Percentiles rank a stretch among this genome's conserved stretches.
These are phyloP conservation scores for Mycena sanguinolenta DNA, from an alignment of 768 basidiomycete genomes.

Conservation along the genomic window DNA sequence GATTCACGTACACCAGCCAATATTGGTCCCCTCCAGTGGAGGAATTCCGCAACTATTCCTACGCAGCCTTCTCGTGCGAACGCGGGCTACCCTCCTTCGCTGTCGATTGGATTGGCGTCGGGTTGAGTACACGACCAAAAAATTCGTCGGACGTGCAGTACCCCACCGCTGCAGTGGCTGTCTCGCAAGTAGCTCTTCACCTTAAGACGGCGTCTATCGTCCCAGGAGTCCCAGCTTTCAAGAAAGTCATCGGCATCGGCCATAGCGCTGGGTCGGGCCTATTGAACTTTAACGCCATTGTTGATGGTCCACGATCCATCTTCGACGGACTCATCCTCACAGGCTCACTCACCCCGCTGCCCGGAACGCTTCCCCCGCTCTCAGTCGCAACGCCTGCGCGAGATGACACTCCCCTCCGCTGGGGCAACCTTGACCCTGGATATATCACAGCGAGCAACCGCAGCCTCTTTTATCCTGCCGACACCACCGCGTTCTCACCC, in stretches of 20 bases:
- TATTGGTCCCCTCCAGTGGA: no score
- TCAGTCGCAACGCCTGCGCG: background rate
- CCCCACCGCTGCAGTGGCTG: background rate
- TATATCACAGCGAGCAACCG: background rate
- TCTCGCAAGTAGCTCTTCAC: background rate
- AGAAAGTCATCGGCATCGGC: background rate
- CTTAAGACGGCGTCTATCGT: background rate
- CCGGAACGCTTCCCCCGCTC: background rate
- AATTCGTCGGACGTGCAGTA: background rate
- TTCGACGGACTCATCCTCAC: no score
- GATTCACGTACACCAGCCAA: no score
- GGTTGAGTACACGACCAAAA: background rate
- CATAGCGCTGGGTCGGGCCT: background rate
- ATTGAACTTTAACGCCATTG: background rate
- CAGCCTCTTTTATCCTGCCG: background rate
- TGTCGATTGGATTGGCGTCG: background rate
- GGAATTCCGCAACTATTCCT: no score
- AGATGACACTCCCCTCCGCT: constrained; percentile 1
- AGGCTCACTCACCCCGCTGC: background rate
- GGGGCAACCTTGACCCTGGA: background rate
- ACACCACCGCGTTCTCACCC: background rate
- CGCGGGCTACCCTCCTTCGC: no score
- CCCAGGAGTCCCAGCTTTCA: background rate
- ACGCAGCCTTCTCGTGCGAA: no score
- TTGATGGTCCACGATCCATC: background rate